phyloP scores from a whole-genome alignment of 164 flowering plant species.

The Magnolia kwangsiensis region DNA sequence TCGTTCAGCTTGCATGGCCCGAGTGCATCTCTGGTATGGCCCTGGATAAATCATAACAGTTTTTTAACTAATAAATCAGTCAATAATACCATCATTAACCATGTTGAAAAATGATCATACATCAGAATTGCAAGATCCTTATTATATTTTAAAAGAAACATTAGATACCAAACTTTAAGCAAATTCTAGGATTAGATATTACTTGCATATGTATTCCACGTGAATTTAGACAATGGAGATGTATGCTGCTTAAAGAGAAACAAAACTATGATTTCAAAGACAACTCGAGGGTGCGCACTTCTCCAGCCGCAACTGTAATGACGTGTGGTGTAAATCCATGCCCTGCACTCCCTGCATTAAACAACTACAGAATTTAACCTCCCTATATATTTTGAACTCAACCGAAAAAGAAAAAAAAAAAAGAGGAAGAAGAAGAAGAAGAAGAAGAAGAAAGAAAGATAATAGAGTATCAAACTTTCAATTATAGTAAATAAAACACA shows the following conservation, averaged over 20 bases:
- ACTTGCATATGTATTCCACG: background rate
- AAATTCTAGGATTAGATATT: background rate
- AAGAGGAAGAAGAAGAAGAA: accelerated
- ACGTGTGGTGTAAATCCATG: constrained; percentile 71
- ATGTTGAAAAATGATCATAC: background rate
- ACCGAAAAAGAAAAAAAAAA: no score
- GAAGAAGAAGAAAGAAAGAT: no score
- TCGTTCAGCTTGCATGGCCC: no score
- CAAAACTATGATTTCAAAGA: background rate
- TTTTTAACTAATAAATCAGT: background rate
- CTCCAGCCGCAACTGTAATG: constrained; percentile 56
- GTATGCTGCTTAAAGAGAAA: background rate
- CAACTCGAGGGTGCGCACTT: constrained; percentile 34
- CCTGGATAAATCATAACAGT: no score
- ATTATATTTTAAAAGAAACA: background rate
- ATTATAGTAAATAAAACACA: no score
- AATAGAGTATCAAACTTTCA: no score
- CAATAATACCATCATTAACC: background rate
- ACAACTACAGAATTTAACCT: background rate
- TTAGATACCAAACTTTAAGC: background rate
- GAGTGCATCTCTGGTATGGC: no score
- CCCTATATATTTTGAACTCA: no score
- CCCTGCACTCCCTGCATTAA: constrained; percentile 56
- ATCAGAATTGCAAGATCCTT: no score
- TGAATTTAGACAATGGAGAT: background rate